A percentile compares a stretch with the other conserved stretches of the same genome.
These are phyloP conservation scores for Macrophomina pseudophaseolina DNA, from an alignment of 2,329 filamentous ascomycete species.

Conservation along the genomic window DNA sequence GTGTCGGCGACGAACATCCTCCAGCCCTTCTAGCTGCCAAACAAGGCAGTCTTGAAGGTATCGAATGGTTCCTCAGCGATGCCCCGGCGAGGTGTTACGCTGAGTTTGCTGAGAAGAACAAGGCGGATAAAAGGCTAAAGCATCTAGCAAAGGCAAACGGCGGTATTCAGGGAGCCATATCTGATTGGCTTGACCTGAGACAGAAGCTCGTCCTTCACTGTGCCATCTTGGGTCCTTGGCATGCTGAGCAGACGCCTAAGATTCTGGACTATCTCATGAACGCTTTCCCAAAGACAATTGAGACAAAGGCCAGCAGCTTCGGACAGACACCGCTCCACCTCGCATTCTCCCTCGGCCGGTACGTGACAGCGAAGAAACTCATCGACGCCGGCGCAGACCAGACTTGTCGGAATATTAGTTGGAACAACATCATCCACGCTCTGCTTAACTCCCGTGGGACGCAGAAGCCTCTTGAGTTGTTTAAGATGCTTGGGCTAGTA, in stretches of 20 bases:
- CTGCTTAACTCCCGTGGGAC: slow-evolving; percentile 42
- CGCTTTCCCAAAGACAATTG: slow-evolving; percentile 64
- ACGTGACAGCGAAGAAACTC: slow-evolving; percentile 64
- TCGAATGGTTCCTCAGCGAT: slow-evolving; percentile 80
- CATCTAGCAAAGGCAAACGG: slow-evolving; percentile 64
- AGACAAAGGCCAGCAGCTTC: slow-evolving; percentile 57
- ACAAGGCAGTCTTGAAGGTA: slow-evolving; percentile 65
- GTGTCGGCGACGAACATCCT: slow-evolving; percentile 49
- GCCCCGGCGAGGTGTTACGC: slow-evolving; percentile 70
- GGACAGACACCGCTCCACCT: slow-evolving; percentile 72
- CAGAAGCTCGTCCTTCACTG: slow-evolving; percentile 70
- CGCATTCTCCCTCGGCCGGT: slow-evolving; percentile 63
- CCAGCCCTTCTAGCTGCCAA: slow-evolving; percentile 66
- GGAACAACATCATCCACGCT: slow-evolving; percentile 72
- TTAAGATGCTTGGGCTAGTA: slow-evolving; percentile 62
- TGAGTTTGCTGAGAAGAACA: slow-evolving; percentile 68
- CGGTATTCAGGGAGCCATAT: slow-evolving; percentile 68
- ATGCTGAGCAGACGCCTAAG: slow-evolving; percentile 50
- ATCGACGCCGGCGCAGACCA: slow-evolving; percentile 73
- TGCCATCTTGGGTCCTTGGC: slow-evolving; percentile 47
- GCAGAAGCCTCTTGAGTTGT: slow-evolving; percentile 41
- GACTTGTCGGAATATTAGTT: slow-evolving; percentile 62
- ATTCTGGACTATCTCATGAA: slow-evolving; percentile 71
- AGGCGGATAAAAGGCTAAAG: slow-evolving; percentile 66
- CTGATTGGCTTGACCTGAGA: slow-evolving; percentile 65